Evolutionary conservation across 805 yeast species (phyloP).

Genomic region (Lipomyces sp.): DNA sequence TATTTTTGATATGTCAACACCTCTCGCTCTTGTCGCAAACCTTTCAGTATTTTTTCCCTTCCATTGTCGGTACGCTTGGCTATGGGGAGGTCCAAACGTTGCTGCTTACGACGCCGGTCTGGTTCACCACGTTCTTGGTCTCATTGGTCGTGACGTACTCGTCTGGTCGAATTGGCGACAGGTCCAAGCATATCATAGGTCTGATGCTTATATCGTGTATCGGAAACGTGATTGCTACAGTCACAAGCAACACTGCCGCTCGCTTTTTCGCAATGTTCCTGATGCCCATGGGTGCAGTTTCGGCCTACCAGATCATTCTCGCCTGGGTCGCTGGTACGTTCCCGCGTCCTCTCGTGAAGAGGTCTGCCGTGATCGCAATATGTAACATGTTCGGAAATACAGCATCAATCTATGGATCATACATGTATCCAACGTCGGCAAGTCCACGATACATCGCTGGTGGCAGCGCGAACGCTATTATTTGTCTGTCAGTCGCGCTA

Average conservation of each 20-base stretch:
- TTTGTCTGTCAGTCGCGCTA: slow-evolving; percentile 16
- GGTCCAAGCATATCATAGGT: slow-evolving; percentile 25
- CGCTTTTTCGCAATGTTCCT: slow-evolving; percentile 28
- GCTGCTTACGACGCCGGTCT: slow-evolving; percentile 66
- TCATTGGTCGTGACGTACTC: slow-evolving; percentile 48
- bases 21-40: slow-evolving; percentile 31
- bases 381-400: slow-evolving; percentile 28
- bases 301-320: slow-evolving; percentile 29
- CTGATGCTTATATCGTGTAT: slow-evolving; percentile 9
- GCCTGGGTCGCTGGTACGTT: slow-evolving; percentile 31
- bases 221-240: slow-evolving; percentile 24
- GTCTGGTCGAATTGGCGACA: slow-evolving; percentile 29
- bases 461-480: slow-evolving; percentile 22
- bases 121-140: slow-evolving; percentile 55
- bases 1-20: slow-evolving; percentile 29
- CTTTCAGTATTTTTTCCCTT: slow-evolving; percentile 61
- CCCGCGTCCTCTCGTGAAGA: slow-evolving; percentile 30
- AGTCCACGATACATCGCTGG: slow-evolving; percentile 32
- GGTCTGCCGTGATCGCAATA: slow-evolving; percentile 27
- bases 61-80: slow-evolving; percentile 59
- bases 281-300: slow-evolving; percentile 26
- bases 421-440: slow-evolving; percentile 15
- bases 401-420: slow-evolving; percentile 23
- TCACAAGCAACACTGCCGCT: slow-evolving; percentile 20
- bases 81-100: slow-evolving; percentile 56